Conservation (phyloP, 2,329 filamentous ascomycete genomes). For the Ceratocystis cacaofunesta region DNA sequence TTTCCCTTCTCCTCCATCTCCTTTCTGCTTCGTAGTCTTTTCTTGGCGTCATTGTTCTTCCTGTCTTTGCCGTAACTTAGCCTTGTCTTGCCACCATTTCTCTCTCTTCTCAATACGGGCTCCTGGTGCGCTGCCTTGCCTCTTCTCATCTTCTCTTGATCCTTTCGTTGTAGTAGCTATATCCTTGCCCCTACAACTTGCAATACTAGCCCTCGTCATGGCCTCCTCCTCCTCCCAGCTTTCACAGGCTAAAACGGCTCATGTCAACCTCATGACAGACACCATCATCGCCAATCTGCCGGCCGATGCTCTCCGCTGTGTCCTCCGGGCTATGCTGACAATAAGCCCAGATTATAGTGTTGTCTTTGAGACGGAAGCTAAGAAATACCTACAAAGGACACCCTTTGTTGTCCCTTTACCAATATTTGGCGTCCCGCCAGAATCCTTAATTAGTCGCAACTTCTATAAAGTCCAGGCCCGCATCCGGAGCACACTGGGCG, state of each 20-base stretch:
- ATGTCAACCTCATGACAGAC: constrained; percentile 35
- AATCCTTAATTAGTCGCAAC: constrained; percentile 11
- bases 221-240: neutral
- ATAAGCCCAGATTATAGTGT: constrained; percentile 23
- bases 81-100: neutral
- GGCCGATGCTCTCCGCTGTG: constrained; percentile 26
- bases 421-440: neutral
- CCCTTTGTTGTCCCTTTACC: constrained; percentile 9
- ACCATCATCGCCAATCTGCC: constrained; percentile 31
- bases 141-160: neutral
- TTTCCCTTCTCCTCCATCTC: neutral
- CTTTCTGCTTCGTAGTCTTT: neutral
- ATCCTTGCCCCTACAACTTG: neutral
- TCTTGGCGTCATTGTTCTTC: neutral
- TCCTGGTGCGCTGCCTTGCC: neutral
- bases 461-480: constrained; percentile 17
- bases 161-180: neutral
- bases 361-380: constrained; percentile 24
- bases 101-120: neutral
- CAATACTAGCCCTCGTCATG: neutral
- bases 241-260: constrained; percentile 22
- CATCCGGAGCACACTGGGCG: constrained; percentile 22
- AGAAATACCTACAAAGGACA: constrained; percentile 21
- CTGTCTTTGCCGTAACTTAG: neutral
- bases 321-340: constrained; percentile 23